Base-by-base conservation (phyloP, 164 flowering plant genomes). In the Tinospora cordifolia region DNA sequence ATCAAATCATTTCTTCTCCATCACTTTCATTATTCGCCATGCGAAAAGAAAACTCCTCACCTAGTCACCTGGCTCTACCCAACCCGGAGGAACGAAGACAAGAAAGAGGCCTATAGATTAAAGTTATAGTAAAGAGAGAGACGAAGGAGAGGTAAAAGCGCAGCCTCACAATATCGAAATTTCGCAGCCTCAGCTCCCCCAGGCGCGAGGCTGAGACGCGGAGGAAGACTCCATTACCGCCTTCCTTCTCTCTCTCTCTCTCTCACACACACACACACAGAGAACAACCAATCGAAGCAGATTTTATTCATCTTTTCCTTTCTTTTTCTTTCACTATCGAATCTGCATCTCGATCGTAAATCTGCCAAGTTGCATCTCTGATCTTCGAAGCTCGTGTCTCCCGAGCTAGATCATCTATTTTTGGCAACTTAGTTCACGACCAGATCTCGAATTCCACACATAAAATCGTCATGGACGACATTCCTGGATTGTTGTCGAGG, bases 401-500 rank as follows among this genome's bases (percentile, higher is more conserved):
- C 47, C 47, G 47, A 44, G 47, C 60, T 54, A 54, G 60, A 54
- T 54, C 60, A 9, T 19, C 60, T n/a, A 17, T 6, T 54, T 17
- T 4, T 21, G 10, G 24, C 21, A 30, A 2, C 2, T 30, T 54
- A 8, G 24, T 19, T 54, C n/a, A 5, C 24, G 21, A 21, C 24
- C 60, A 22, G 60, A 17, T 54, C 60, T 54, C 22, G 24, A n/a
- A 5, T 9, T 54, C 24, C 21, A 19, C 6, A 21, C 17, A 14
- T 38, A 7, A 25, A 36, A 65, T 44, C 62, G 3, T 30, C 4
- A 72, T 88, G 93, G 88, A 87, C 30, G 93, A 90, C 14, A 85
- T 88, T 66, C 83, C 83, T 0, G 87, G 88, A 44, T 51, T 85
- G 17, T 71, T 90, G 34, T 82, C 84, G 51, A 67, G 83, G 39